Conservation (phyloP, 2,329 filamentous ascomycete species). For the Aphanocladium album region DNA sequence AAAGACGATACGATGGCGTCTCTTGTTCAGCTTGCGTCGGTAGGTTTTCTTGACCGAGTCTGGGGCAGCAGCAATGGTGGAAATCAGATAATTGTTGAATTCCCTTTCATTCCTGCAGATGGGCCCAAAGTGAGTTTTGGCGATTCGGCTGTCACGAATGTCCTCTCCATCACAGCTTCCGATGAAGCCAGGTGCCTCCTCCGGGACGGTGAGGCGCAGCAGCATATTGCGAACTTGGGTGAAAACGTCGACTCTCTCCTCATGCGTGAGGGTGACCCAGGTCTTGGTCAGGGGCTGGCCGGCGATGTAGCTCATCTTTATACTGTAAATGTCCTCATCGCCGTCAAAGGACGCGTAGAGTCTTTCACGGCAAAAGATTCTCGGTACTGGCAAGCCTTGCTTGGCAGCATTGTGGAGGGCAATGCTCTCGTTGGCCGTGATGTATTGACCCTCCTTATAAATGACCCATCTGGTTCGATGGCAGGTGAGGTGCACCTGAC, state of each 20-base stretch:
- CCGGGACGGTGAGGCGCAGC: background rate
- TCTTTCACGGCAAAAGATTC: constrained; percentile 7
- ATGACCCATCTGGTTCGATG: constrained; percentile 8
- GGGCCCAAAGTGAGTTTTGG: constrained; percentile 10
- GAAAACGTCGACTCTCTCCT: constrained; percentile 7
- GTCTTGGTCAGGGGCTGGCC: constrained; percentile 1
- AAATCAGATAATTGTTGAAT: constrained; percentile 18
- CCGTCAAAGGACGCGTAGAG: background rate
- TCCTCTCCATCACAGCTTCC: constrained; percentile 13
- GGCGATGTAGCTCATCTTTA: constrained; percentile 11
- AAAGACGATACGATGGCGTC: constrained; percentile 29
- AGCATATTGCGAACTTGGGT: constrained; percentile 7
- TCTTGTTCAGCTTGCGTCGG: constrained; percentile 10
- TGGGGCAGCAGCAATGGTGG: constrained; percentile 3
- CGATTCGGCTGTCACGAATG: constrained; percentile 15
- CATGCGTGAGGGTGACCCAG: constrained; percentile 2
- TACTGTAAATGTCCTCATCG: background rate
- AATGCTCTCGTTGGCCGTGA: constrained; percentile 4
- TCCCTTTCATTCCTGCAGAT: constrained; percentile 12
- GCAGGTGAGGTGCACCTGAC: constrained; percentile 4
- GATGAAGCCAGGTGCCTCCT: background rate
- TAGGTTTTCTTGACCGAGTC: constrained; percentile 12
- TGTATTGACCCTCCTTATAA: constrained; percentile 5
- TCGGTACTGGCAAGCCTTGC: constrained; percentile 5
- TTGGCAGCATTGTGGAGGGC: constrained; percentile 3